Base-by-base conservation (phyloP, 495 filamentous ascomycete genomes). In the Xylaria nigripes region DNA sequence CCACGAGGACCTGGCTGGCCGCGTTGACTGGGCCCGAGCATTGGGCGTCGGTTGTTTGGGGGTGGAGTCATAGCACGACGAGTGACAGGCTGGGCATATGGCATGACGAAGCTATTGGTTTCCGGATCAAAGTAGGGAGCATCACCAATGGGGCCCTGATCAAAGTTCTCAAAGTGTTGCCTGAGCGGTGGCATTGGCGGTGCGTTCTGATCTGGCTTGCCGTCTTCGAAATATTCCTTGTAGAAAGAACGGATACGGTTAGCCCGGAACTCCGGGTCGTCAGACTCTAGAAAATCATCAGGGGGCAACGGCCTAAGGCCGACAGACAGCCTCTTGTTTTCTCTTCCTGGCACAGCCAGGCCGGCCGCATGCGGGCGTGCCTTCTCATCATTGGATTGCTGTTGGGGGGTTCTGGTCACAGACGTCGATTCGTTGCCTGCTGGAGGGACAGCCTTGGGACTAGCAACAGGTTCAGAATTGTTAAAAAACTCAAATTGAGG, bases 161-260 rank as follows among this genome's bases (percentile, higher is more conserved):
- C 82, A 61, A 84, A 84, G 60, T 89, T 85, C 58, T 89, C 83
- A 52, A 85, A 84, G 63, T 89, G 86, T 59, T 51, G 30, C 45
- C 62, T 56, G 61, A 72, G 67, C 34, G 69, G 69, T 41, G 70
- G 58, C 46, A 55, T 43, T 1, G 65, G 63, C 6, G 77, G 75
- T 27, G 73, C 63, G 13, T 71, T 72, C 24, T 75, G 76, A 27
- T 72, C 76, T 0, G 75, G 75, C 65, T 86, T 87, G 18, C 80
- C 83, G 22, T 95, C 91, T 50, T 98, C 93, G 56, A 98, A 98
- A 69, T 97, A 97, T 69, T 97, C 93, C 68, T 96, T 96, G 73
- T 98, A 98, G 73, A 98, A 98, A 22, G 94, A 97, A 60, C 93
- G 82, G 58, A 98, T 97, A 21, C 94, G 82, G 72, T 95, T 96